Conservation (phyloP, 345 rosid species). For the Eucalyptus cladocalyx region DNA sequence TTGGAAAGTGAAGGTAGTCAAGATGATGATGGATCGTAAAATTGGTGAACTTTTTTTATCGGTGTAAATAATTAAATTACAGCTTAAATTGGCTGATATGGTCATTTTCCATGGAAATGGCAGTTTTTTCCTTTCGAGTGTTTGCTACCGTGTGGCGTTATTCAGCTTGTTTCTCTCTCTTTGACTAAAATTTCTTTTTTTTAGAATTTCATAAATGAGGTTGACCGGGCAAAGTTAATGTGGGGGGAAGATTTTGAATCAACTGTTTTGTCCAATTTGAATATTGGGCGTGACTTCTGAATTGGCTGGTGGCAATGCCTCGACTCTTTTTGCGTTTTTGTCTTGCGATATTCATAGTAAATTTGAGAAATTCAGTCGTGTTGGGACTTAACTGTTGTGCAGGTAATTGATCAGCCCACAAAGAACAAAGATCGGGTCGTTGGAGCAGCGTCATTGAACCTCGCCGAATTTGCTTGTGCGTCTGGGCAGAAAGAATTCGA, state of each 20-base stretch:
- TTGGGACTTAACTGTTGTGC: not conserved
- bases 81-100: not conserved
- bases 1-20: not conserved
- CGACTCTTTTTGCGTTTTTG: not conserved
- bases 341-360: not conserved
- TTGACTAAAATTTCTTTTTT: not conserved
- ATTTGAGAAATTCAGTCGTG: not conserved
- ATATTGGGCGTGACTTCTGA: not conserved
- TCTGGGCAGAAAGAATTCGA: slow-evolving; percentile 40
- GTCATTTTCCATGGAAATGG: not conserved
- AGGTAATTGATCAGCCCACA: slow-evolving; percentile 18
- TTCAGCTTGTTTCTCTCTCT: not conserved
- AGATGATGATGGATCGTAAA: not conserved
- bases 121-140: not conserved
- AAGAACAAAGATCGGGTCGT: slow-evolving; percentile 34
- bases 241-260: not conserved
- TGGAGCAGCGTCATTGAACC: slow-evolving; percentile 47
- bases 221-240: not conserved
- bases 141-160: not conserved
- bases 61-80: not conserved
- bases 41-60: not conserved
- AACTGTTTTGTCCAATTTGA: not conserved
- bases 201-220: not conserved
- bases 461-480: slow-evolving; percentile 51
- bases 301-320: not conserved